Conservation (phyloP, 2,329 filamentous ascomycete genomes). For the Trichoderma sp. region DNA sequence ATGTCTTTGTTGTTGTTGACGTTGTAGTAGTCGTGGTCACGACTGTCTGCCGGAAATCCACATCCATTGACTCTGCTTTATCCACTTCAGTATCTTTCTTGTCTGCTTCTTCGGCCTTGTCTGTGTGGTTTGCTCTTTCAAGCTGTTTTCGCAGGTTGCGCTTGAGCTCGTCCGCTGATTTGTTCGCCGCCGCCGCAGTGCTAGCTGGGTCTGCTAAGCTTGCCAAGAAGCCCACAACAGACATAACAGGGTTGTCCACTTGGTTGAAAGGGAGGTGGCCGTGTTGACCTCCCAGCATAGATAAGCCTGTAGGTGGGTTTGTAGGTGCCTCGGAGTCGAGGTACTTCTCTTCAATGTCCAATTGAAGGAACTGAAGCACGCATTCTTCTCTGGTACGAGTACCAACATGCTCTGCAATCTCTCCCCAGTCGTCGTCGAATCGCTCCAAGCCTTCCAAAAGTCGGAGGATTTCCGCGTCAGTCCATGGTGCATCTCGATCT, state of each 20-base stretch:
- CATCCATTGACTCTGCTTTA: slow-evolving; percentile 65
- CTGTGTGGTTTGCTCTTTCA: slow-evolving; percentile 53
- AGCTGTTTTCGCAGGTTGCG: slow-evolving; percentile 78
- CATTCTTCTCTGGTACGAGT: slow-evolving; percentile 94
- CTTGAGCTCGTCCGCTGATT: slow-evolving; percentile 84
- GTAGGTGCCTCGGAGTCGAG: slow-evolving; percentile 71
- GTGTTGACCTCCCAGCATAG: slow-evolving; percentile 71
- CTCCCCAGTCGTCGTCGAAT: slow-evolving; percentile 94
- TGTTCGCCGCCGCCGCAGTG: slow-evolving; percentile 86
- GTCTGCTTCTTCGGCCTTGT: slow-evolving; percentile 55
- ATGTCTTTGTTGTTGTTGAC: slow-evolving; percentile 51
- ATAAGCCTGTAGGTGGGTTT: slow-evolving; percentile 60
- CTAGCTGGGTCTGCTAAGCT: slow-evolving; percentile 87
- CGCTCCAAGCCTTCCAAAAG: slow-evolving; percentile 89
- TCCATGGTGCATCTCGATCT: slow-evolving; percentile 87
- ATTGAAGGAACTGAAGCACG: slow-evolving; percentile 91
- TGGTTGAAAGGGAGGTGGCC: slow-evolving; percentile 89
- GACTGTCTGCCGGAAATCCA: slow-evolving; percentile 60
- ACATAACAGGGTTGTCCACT: slow-evolving; percentile 94
- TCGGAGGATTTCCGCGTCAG: slow-evolving; percentile 84
- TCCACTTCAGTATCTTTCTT: slow-evolving; percentile 57
- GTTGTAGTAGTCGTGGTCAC: slow-evolving; percentile 55
- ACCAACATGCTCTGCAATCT: slow-evolving; percentile 88
- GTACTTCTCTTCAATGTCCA: slow-evolving; percentile 98
- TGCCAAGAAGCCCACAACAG: slow-evolving; percentile 91